Percentiles rank a stretch among this genome's conserved stretches.
phyloP scores from a whole-genome alignment of 176 grass and related monocot species.

The Musa acuminata region DNA sequence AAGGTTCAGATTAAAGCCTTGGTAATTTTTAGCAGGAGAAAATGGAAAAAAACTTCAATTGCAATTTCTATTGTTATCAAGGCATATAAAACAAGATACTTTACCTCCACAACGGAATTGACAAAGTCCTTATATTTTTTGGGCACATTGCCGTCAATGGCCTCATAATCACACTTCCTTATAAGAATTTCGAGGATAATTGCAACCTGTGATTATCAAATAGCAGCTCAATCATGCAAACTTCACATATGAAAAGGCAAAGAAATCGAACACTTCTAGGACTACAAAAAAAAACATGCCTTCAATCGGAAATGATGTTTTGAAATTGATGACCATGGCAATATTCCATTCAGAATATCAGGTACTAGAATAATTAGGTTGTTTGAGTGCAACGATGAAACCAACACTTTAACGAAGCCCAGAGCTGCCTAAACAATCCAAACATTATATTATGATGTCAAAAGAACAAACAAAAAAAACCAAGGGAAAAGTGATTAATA shows the following conservation, averaged over 20 bases:
- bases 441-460: constrained; percentile 14
- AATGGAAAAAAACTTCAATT: not conserved
- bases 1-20: too few relatives aligned
- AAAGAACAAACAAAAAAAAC: constrained; percentile 14
- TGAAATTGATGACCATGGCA: constrained; percentile 58
- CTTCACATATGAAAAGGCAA: not conserved
- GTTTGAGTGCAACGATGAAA: constrained; percentile 66
- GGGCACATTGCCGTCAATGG: constrained; percentile 44
- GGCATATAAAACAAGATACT: not conserved
- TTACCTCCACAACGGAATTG: constrained; percentile 55
- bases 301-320: constrained; percentile 87
- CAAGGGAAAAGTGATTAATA: not conserved
- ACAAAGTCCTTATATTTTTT: constrained; percentile 69
- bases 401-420: constrained; percentile 94
- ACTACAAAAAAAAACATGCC: constrained; percentile 30
- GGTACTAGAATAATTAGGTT: constrained; percentile 54
- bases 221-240: constrained; percentile 12
- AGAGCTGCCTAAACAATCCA: constrained; percentile 58
- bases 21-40: too few relatives aligned
- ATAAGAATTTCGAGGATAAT: constrained; percentile 87
- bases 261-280: constrained; percentile 10
- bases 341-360: constrained; percentile 67
- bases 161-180: constrained; percentile 80
- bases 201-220: constrained; percentile 46
- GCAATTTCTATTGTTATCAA: not conserved